A percentile compares a stretch with the other conserved stretches of the same genome.
These are phyloP conservation scores for Phytophthora niederhauseri DNA, from an alignment of 352 stramenopile species.

Conservation along the genomic window DNA sequence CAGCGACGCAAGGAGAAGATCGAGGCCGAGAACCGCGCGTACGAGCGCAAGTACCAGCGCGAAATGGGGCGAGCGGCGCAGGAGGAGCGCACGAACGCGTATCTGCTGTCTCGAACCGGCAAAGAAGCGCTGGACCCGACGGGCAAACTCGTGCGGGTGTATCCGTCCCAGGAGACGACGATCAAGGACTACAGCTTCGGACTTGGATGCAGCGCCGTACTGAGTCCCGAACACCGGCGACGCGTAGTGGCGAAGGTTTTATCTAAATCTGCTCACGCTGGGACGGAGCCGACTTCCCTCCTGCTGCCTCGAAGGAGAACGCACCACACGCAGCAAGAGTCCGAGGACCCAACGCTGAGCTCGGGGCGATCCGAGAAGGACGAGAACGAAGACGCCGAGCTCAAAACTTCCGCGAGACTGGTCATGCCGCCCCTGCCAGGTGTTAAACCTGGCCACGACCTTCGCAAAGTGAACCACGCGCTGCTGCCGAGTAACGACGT, in stretches of 20 bases:
- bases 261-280: constrained; percentile 43
- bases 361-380: constrained; percentile 15
- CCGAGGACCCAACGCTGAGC: neutral
- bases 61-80: constrained; percentile 64
- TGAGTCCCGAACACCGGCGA: constrained; percentile 42
- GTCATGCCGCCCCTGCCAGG: constrained; percentile 23
- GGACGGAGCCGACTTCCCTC: constrained; percentile 25
- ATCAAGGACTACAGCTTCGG: constrained; percentile 80
- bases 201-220: constrained; percentile 54
- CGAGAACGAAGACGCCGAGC: constrained; percentile 14
- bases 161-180: constrained; percentile 75
- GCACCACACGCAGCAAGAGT: constrained; percentile 6
- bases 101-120: constrained; percentile 59
- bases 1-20: constrained; percentile 47
- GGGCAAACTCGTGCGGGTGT: constrained; percentile 62
- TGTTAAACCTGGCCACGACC: constrained; percentile 35
- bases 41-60: constrained; percentile 72
- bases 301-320: constrained; percentile 32
- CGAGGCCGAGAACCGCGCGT: constrained; percentile 46
- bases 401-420: constrained; percentile 12
- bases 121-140: constrained; percentile 69
- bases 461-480: constrained; percentile 40
- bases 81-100: constrained; percentile 60
- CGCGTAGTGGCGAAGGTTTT: constrained; percentile 55
- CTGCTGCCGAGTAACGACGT: constrained; percentile 23